Conservation (phyloP, 257 asterid species). For the Fraxinus quadrangulata region DNA sequence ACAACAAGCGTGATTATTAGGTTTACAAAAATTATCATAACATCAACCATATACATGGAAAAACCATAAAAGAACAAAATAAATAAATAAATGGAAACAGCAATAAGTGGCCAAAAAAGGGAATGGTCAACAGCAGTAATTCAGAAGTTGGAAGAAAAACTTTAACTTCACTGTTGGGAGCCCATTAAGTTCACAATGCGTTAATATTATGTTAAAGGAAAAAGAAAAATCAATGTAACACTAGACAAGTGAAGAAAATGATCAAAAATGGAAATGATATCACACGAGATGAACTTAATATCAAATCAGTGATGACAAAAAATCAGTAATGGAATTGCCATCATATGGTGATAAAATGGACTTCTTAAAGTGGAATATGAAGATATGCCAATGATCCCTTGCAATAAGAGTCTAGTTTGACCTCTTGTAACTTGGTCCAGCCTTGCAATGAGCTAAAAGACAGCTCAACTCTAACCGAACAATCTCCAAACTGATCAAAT, state of each 20-base stretch:
- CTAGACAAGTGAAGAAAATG: not conserved
- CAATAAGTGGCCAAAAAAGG: not conserved
- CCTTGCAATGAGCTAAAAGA: not conserved
- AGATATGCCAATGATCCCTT: not conserved
- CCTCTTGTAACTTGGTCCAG: constrained; percentile 1
- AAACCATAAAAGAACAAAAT: not conserved
- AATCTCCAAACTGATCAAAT: not conserved
- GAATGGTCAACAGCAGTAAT: not conserved
- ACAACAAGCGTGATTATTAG: constrained; percentile 29
- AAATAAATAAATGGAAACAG: not conserved
- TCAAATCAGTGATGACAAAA: not conserved
- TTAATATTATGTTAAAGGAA: not conserved
- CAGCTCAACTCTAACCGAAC: not conserved
- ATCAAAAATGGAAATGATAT: not conserved
- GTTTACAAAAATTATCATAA: constrained; percentile 4
- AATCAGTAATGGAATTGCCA: not conserved
- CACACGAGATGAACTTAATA: not conserved
- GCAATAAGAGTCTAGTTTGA: constrained; percentile 9
- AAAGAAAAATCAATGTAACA: not conserved
- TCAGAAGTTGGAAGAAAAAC: not conserved
- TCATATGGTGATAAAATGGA: not conserved
- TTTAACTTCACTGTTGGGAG: not conserved
- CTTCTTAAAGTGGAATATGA: not conserved
- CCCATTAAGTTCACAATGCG: not conserved
- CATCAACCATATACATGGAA: not conserved